Base-by-base conservation (phyloP, 495 filamentous ascomycete species). In the Xylaria venustula region DNA sequence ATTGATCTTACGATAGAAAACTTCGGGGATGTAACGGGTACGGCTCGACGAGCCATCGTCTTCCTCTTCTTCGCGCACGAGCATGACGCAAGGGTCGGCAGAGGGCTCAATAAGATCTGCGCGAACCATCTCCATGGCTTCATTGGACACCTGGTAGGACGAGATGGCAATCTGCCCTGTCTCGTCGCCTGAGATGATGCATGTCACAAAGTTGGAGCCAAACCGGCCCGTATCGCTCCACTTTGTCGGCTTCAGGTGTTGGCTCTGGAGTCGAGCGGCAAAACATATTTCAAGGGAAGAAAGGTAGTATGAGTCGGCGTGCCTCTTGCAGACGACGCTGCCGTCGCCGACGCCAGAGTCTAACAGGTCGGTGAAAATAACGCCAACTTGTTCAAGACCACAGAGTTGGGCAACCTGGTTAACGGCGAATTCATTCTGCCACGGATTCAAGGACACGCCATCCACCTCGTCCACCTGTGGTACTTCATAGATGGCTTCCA, bases 401-500 rank as follows among this genome's bases (percentile, higher is more conserved):
- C 94, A 99, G 30, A 91, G 71, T 61, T 80, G 83, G 45, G 95
- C 94, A 14, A 97, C 79, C 61, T 90, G 85, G 61, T 95, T 87
- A 36, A 97, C 79, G 8, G 90, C 90, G 37, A 87, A 79, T 75
- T 97, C 92, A 60, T 91, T 91, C 19, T 88, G 85, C 94, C 94
- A 99, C 7, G 92, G 83, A 58, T 87, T 86, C 26, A 98, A 79
- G 0, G 92, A 92, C 30, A 97, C 83, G 8, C 94, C 94, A 71
- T 99, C 94, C n/a, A 88, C 68, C 70, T 99, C 94, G 65, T 90
- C 85, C 50, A 91, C 77, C 68, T 99, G 94, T 3, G 95, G 95
- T 5, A 93, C 91, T 67, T 99, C 94, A 64, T 97, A 99, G 63
- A 99, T 96, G 28, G 94, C 93, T 74, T 99, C 93, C 0, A 99